Base-by-base conservation (phyloP, 1,284 basidiomycete genomes). In the Leccinum subrobustum region DNA sequence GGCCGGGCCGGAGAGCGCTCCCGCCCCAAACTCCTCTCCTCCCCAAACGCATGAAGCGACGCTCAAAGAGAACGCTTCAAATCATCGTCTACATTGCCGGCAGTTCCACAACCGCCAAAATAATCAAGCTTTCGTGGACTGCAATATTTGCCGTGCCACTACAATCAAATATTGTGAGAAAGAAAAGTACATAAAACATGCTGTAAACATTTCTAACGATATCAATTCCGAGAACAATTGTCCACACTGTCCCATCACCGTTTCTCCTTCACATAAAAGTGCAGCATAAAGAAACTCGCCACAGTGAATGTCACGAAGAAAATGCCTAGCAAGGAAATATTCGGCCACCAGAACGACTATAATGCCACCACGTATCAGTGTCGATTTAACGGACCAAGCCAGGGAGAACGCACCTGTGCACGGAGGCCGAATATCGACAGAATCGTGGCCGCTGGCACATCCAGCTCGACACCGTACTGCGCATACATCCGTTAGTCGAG, bases 291-390 rank as follows among this genome's bases (percentile, higher is more conserved):
- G 75, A 86, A 97, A 71, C 92, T 94, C 20, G 81, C 77, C 4
- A 84, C 69, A 3, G 89, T 92, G 75, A 94, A 94, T 2, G 80
- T 75, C 35, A 83, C 87, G 68, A 96, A 95, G 78, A 94, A 94
- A 55, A 94, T 92, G 6, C 82, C 87, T 4, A 97, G 81, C 0
- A 95, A 77, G 1, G 88, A 81, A 53, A 95, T 89, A 73, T 97
- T 94, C 0, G 95, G 95, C 91, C 91, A 96, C 95, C 95, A 97
- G 81, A 95, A 97, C 0, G 94, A 92, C 86, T 96, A 69, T 5
- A 56, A 16, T 57, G 53, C 62, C 37, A 61, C 2, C 3, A 35
- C 11, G 7, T 16, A 51, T 75, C 51, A 70, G 37, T 50, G 8
- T 54, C 18, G 23, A 25, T 57, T 35, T 44, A 42, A 25, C 4